Base-by-base conservation (phyloP, 2,329 filamentous ascomycete genomes). In the Cadophora luteo-olivacea region DNA sequence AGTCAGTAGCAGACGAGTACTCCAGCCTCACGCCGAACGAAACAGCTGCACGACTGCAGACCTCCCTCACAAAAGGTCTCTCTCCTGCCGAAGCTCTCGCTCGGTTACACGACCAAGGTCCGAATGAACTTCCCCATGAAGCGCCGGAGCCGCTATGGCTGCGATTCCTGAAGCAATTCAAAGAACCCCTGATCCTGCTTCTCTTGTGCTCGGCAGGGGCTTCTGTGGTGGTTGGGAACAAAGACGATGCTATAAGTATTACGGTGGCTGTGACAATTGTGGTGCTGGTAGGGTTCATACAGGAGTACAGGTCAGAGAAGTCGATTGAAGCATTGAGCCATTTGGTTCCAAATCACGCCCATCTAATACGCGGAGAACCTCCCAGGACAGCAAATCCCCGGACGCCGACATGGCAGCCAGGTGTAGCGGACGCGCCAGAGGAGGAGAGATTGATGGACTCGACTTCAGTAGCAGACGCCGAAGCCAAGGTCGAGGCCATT, bases 281-380 rank as follows among this genome's bases (percentile, higher is more conserved):
- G 6, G 94, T 99, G 29, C 92, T 91, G 0, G 96, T 99, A 52
- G 96, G 95, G 1, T 99, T 99, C 75, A 89, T 98, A 64, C 96
- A 99, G 79, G 96, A 99, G 81, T 99, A 99, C 79, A 87, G 96
- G 68, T 98, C 96, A 8, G 96, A 99, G 79, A 97, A 99, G 81
- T 98, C 95, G 2, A 89, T 99, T 73, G 96, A 99, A 80, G 96
- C 96, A 24, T 84, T 99, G 74, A 97, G 92, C 77, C 93, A 96
- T 75, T 84, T 99, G 32, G 95, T 99, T 0, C 97, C 96, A 33
- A 97, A 98, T 79, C 93, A 94, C 78, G 96, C 97, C 36, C 94
- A 99, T 81, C 84, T 98, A n/a, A 93, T 99, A 69, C 90, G 97
- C 70, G 77, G 74, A 25, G 74, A 78, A 29, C 61, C 64, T 9